These are phyloP conservation scores for Apiotrichum sp. DNA, from an alignment of 1,284 basidiomycete genomes.

Conservation along the genomic window DNA sequence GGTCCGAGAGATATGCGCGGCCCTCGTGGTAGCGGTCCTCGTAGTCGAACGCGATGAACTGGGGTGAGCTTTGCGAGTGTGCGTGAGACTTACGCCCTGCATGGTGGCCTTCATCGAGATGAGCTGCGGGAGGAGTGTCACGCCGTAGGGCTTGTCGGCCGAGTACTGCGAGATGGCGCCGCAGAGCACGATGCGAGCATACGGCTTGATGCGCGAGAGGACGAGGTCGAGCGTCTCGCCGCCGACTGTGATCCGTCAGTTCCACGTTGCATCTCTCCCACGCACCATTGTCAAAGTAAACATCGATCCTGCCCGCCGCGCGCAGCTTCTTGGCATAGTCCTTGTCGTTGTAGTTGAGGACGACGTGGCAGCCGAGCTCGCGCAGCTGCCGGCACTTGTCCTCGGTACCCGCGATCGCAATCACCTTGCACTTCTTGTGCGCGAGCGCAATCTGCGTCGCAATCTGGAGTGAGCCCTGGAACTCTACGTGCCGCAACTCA, in stretches of 20 bases:
- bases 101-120: slow-evolving; percentile 71
- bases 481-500: slow-evolving; percentile 26
- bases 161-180: slow-evolving; percentile 60
- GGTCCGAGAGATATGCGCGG: slow-evolving; percentile 50
- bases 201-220: slow-evolving; percentile 64
- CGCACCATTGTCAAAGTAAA: slow-evolving; percentile 74
- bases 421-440: slow-evolving; percentile 56
- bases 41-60: slow-evolving; percentile 65
- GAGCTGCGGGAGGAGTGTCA: slow-evolving; percentile 51
- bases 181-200: slow-evolving; percentile 67
- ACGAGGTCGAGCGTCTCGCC: slow-evolving; percentile 67
- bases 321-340: slow-evolving; percentile 58
- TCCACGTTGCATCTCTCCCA: slow-evolving; percentile 41
- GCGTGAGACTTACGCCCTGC: slow-evolving; percentile 51
- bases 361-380: slow-evolving; percentile 73
- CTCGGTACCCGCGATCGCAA: slow-evolving; percentile 69
- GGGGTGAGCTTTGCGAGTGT: not conserved
- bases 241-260: slow-evolving; percentile 52
- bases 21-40: slow-evolving; percentile 46
- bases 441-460: slow-evolving; percentile 58
- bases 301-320: slow-evolving; percentile 57
- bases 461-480: slow-evolving; percentile 51
- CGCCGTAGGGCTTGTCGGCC: slow-evolving; percentile 25
- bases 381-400: slow-evolving; percentile 81
- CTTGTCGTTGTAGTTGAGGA: slow-evolving; percentile 78